Conservation (phyloP, 1,284 basidiomycete species). For the Meira miltonrushii region DNA sequence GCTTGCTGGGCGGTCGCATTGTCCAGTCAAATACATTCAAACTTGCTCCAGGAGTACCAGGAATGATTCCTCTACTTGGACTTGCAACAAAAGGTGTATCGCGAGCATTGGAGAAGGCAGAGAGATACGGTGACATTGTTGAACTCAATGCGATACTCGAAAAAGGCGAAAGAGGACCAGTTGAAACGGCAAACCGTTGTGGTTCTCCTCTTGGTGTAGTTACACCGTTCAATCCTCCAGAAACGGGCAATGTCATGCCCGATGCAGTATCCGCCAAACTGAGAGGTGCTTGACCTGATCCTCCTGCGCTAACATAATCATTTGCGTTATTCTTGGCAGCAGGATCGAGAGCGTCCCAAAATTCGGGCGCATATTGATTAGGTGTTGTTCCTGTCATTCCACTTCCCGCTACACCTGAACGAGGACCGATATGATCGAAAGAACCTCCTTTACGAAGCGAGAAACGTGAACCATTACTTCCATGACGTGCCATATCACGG, state of each 20-base stretch:
- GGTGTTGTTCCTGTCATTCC: neutral
- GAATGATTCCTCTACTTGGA: slow-evolving; percentile 21
- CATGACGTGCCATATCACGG: slow-evolving; percentile 25
- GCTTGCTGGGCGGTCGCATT: slow-evolving; percentile 18
- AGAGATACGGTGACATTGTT: slow-evolving; percentile 48
- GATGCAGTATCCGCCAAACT: slow-evolving; percentile 1
- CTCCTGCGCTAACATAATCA: neutral
- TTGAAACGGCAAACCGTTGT: slow-evolving; percentile 39
- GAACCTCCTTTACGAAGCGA: slow-evolving; percentile 6
- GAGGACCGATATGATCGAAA: slow-evolving; percentile 11
- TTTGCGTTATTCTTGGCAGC: slow-evolving; percentile 1
- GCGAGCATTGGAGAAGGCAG: slow-evolving; percentile 48
- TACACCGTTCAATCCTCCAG: neutral
- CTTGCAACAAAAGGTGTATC: slow-evolving; percentile 47
- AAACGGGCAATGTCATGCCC: neutral
- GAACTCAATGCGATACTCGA: slow-evolving; percentile 46
- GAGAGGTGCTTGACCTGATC: slow-evolving; percentile 2
- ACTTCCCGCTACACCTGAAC: neutral
- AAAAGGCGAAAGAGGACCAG: slow-evolving; percentile 45
- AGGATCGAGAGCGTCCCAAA: slow-evolving; percentile 28
- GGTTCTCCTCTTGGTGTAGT: slow-evolving; percentile 22
- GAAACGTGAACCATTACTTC: slow-evolving; percentile 24
- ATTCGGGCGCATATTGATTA: slow-evolving; percentile 9
- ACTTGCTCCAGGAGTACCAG: slow-evolving; percentile 15
- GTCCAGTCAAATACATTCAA: slow-evolving; percentile 20